A percentile compares a stretch with the other conserved stretches of the same genome.
Conservation (phyloP, 2,329 filamentous ascomycete genomes). For the Conoideocrella luteorostrata region DNA sequence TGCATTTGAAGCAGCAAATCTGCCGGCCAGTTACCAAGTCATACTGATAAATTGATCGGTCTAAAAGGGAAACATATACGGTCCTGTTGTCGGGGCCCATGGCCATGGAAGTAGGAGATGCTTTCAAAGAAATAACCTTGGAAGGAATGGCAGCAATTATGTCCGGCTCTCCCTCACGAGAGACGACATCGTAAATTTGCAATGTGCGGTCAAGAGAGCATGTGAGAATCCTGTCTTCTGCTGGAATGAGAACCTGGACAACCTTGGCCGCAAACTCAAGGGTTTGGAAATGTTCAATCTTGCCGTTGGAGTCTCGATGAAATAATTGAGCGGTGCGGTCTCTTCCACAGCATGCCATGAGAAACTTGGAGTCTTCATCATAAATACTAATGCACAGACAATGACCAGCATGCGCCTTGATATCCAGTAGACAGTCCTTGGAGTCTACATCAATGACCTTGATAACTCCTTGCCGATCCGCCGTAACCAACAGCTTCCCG, state of each 20-base stretch:
- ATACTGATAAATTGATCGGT: slow-evolving; percentile 55
- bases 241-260: slow-evolving; percentile 65
- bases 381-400: slow-evolving; percentile 75
- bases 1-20: slow-evolving; percentile 70
- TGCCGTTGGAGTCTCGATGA: slow-evolving; percentile 45
- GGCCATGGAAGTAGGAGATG: slow-evolving; percentile 79
- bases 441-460: slow-evolving; percentile 59
- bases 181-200: slow-evolving; percentile 72
- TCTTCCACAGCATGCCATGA: slow-evolving; percentile 77
- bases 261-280: slow-evolving; percentile 89
- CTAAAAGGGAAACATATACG: slow-evolving; percentile 53
- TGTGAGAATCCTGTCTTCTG: slow-evolving; percentile 70
- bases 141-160: slow-evolving; percentile 70
- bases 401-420: slow-evolving; percentile 81
- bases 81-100: slow-evolving; percentile 56
- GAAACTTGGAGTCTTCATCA: slow-evolving; percentile 51
- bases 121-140: slow-evolving; percentile 74
- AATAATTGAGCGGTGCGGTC: slow-evolving; percentile 96
- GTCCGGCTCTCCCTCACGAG: slow-evolving; percentile 57
- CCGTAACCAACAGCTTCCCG: slow-evolving; percentile 66
- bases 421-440: slow-evolving; percentile 58
- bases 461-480: slow-evolving; percentile 81
- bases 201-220: slow-evolving; percentile 84
- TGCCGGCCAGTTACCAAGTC: slow-evolving; percentile 63
- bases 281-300: slow-evolving; percentile 79